phyloP scores from a whole-genome alignment of 306 rosid genomes.

The Ormosia semicastrata region DNA sequence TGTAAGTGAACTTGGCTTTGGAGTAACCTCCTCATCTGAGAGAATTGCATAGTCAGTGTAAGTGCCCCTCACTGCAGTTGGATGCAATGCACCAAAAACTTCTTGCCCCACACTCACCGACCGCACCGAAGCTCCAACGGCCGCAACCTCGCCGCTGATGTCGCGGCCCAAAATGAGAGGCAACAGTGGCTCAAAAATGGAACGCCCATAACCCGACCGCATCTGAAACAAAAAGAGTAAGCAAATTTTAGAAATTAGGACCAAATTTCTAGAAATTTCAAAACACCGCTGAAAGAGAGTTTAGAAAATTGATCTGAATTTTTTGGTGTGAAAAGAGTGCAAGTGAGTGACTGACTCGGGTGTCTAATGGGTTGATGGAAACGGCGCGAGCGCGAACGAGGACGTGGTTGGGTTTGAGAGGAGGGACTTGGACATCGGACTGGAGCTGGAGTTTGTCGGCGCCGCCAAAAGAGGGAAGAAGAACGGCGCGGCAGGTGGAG shows the following conservation, averaged over 20 bases:
- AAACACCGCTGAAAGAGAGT: too few species aligned
- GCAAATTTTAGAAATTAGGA: background rate
- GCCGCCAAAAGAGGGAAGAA: constrained; percentile 77
- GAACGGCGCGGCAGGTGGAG: constrained; percentile 69
- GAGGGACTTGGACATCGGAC: constrained; percentile 50
- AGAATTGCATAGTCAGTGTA: constrained; percentile 91
- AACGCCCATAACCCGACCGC: constrained; percentile 94
- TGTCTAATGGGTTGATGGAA: constrained; percentile 82
- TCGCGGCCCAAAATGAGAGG: constrained; percentile 95
- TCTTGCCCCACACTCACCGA: constrained; percentile 64
- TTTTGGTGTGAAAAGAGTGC: too few species aligned
- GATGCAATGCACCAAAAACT: constrained; percentile 99
- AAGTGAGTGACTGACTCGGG: constrained; percentile 51
- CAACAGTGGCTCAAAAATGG: constrained; percentile 65
- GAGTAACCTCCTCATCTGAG: constrained; percentile 69
- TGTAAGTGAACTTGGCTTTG: constrained; percentile 68
- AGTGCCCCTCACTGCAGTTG: constrained; percentile 96
- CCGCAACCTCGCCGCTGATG: constrained; percentile 90
- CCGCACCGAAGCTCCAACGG: constrained; percentile 64
- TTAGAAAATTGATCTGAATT: background rate
- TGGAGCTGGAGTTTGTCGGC: constrained; percentile 67
- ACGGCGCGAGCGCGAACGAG: constrained; percentile 68
- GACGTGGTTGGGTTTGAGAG: constrained; percentile 55
- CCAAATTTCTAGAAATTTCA: too few species aligned
- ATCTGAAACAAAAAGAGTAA: constrained; percentile 48